Percentiles rank a stretch among this genome's conserved stretches.
Evolutionary conservation across 306 rosid genomes (phyloP).

Genomic region (Rosa persica): DNA sequence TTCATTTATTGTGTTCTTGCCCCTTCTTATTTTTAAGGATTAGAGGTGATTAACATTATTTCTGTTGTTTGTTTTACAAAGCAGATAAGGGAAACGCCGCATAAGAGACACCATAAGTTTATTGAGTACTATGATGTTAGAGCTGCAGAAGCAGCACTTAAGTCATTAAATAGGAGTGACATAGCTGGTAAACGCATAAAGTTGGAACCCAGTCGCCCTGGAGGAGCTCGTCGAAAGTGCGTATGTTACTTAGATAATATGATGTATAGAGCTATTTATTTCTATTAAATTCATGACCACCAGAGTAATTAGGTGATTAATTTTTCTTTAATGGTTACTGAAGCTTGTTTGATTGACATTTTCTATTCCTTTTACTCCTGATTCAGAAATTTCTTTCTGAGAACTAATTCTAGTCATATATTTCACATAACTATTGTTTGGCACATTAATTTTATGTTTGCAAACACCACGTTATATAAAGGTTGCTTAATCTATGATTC

Average conservation of each 20-base stretch:
- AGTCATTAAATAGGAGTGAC: constrained; percentile 83
- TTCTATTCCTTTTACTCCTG: not conserved
- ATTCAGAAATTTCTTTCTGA: not conserved
- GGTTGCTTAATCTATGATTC: not conserved
- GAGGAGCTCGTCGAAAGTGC: constrained; percentile 94
- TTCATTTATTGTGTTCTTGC: not conserved
- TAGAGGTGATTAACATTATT: constrained; percentile 9
- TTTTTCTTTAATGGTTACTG: not conserved
- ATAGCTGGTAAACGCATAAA: constrained; percentile 94
- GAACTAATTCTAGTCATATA: not conserved
- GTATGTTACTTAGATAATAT: constrained; percentile 22
- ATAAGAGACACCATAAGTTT: constrained; percentile 88
- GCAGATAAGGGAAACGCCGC: constrained; percentile 98
- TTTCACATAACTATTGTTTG: constrained; percentile 5
- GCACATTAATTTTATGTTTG: not conserved
- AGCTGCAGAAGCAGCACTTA: constrained; percentile 89
- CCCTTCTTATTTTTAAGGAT: not conserved
- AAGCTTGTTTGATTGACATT: not conserved
- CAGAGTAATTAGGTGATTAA: not conserved
- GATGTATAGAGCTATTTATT: not conserved
- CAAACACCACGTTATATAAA: not conserved
- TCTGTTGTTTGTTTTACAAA: constrained; percentile 25
- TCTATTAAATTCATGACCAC: not conserved
- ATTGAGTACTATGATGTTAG: constrained; percentile 88
- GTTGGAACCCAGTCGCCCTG: constrained; percentile 99